A percentile compares a stretch with the other conserved stretches of the same genome.
These are phyloP conservation scores for Phaeosphaeriaceae sp. DNA, from an alignment of 2,329 filamentous ascomycete species.

Conservation along the genomic window DNA sequence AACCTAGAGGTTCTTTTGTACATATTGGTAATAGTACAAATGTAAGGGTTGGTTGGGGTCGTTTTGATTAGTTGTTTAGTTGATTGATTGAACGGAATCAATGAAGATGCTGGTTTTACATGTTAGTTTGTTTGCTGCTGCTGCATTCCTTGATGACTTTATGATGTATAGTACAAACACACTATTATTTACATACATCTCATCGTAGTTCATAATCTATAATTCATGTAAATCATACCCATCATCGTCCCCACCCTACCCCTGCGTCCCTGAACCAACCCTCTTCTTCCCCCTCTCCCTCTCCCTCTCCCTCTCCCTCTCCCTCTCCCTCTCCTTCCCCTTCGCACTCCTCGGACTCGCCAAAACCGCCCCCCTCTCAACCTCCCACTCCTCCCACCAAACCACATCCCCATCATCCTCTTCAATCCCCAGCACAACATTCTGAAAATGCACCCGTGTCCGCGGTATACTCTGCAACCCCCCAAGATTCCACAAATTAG, in stretches of 20 bases:
- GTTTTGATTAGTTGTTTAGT: no score
- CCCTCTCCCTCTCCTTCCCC: conserved; percentile 21
- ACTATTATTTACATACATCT: background rate
- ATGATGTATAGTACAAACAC: no score
- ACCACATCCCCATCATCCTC: conserved; percentile 9
- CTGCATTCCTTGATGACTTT: no score
- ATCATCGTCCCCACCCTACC: background rate
- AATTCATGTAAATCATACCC: no score
- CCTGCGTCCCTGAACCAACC: background rate
- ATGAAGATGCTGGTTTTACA: no score
- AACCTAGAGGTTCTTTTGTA: no score
- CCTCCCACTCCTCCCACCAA: conserved; percentile 30
- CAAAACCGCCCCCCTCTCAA: conserved; percentile 4
- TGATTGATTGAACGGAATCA: no score
- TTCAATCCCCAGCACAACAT: conserved; percentile 37
- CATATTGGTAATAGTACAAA: background rate
- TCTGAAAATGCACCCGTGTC: conserved; percentile 40
- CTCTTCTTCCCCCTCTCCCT: background rate
- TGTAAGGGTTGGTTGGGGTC: no score
- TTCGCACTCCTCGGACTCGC: conserved; percentile 22
- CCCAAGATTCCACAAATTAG: background rate
- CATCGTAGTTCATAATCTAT: no score
- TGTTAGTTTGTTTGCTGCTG: no score
- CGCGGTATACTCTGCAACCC: conserved; percentile 35
- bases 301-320: conserved; percentile 19